Percentiles rank a stretch among this genome's conserved stretches.
Evolutionary conservation across 805 yeast genomes (phyloP).

Genomic region (Grigorovia humatica): DNA sequence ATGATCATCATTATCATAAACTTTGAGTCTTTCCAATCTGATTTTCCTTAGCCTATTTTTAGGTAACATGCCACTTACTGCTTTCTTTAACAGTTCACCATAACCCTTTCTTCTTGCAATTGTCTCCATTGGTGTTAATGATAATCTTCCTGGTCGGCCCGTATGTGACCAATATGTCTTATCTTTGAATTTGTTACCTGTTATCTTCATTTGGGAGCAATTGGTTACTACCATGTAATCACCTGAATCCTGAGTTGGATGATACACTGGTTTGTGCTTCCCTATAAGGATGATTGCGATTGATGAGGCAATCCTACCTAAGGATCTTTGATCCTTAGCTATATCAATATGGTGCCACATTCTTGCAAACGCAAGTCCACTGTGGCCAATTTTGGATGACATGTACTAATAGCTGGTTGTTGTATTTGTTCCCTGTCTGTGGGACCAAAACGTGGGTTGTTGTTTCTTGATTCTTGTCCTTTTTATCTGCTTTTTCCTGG

Average conservation of each 20-base stretch:
- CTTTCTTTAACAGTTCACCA: slow-evolving; percentile 73
- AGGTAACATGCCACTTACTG: slow-evolving; percentile 95
- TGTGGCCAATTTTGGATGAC: slow-evolving; percentile 34
- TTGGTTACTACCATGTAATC: slow-evolving; percentile 96
- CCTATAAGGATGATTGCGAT: slow-evolving; percentile 88
- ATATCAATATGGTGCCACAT: slow-evolving; percentile 95
- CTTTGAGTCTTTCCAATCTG: slow-evolving; percentile 75
- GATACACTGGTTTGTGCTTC: slow-evolving; percentile 90
- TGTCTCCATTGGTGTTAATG: slow-evolving; percentile 70
- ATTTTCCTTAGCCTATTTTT: slow-evolving; percentile 72
- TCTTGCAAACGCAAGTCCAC: slow-evolving; percentile 70
- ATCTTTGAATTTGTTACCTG: slow-evolving; percentile 75
- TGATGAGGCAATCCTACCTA: slow-evolving; percentile 85
- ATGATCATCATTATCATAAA: slow-evolving; percentile 78
- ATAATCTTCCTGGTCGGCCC: slow-evolving; percentile 80
- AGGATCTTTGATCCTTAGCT: slow-evolving; percentile 69
- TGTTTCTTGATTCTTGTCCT: no score
- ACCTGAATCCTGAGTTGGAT: slow-evolving; percentile 75
- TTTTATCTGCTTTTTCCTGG: no score
- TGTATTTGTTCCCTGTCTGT: no score
- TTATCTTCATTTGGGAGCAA: slow-evolving; percentile 67
- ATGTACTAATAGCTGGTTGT: slow-evolving; percentile 6
- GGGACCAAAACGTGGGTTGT: no score
- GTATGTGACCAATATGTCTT: slow-evolving; percentile 86
- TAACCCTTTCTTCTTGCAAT: slow-evolving; percentile 71